These are phyloP conservation scores for Syzygium aromaticum DNA, from an alignment of 345 rosid species.

Conservation along the genomic window DNA sequence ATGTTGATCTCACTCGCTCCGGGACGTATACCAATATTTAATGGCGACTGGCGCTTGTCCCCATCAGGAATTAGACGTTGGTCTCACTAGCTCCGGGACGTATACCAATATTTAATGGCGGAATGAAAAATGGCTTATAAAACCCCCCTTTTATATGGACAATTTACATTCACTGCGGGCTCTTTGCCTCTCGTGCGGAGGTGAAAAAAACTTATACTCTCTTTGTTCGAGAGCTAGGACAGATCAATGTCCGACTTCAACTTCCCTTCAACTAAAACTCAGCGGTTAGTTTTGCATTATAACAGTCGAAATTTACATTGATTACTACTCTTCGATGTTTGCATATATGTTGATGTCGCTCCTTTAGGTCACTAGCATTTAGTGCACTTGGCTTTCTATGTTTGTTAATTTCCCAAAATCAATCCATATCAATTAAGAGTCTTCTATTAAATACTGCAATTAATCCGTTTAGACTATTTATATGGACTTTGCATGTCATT, in stretches of 20 bases:
- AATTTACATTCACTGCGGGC: neutral
- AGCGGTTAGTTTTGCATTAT: neutral
- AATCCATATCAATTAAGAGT: neutral
- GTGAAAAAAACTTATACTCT: neutral
- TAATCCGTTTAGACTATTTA: neutral
- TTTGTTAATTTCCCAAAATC: neutral
- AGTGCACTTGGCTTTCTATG: too few species aligned
- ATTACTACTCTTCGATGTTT: too few species aligned
- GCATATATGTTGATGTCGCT: neutral
- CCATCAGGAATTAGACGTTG: too few species aligned
- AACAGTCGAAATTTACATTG: too few species aligned
- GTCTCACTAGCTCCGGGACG: too few species aligned
- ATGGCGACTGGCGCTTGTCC: too few species aligned
- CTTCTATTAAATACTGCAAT: neutral
- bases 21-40: too few species aligned
- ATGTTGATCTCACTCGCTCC: too few species aligned
- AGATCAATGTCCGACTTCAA: neutral
- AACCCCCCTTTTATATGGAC: neutral
- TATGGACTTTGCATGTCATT: neutral
- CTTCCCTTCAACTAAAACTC: neutral
- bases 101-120: too few species aligned
- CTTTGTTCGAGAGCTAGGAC: neutral
- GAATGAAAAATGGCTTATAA: neutral
- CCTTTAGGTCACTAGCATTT: neutral
- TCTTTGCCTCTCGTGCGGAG: neutral